phyloP scores from a whole-genome alignment of 495 filamentous ascomycete species.

The Pyrenula massariospora region DNA sequence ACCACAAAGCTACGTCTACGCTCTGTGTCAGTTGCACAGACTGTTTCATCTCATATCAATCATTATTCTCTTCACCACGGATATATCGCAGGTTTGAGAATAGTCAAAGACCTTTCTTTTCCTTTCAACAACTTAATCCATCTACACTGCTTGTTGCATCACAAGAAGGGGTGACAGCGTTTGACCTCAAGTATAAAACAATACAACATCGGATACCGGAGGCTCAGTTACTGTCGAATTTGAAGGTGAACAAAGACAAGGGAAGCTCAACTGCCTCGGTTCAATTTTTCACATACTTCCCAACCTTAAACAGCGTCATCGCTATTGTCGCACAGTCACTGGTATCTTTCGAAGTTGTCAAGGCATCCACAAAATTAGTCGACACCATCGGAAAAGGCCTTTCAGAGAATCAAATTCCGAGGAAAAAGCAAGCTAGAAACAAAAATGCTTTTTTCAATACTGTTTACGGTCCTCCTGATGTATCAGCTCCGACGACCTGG shows the following conservation, averaged over 20 bases:
- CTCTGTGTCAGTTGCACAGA: not conserved
- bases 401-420: not conserved
- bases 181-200: not conserved
- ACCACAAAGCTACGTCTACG: not conserved
- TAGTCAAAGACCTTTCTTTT: not conserved
- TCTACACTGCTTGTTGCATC: not conserved
- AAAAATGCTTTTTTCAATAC: not conserved
- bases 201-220: not conserved
- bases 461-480: not conserved
- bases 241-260: not conserved
- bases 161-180: not conserved
- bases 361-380: not conserved
- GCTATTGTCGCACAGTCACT: slow-evolving; percentile 33
- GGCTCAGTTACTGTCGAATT: not conserved
- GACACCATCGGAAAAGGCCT: not conserved
- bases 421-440: not conserved
- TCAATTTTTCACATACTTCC: slow-evolving; percentile 34
- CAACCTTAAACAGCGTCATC: slow-evolving; percentile 35
- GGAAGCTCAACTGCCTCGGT: not conserved
- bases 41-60: not conserved
- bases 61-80: not conserved
- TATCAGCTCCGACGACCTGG: not conserved
- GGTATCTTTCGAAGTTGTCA: slow-evolving; percentile 37
- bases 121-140: not conserved
- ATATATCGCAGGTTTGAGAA: not conserved